Evolutionary conservation across 768 basidiomycete species (phyloP), one percentile per base, ranked within the genome.

Genomic region (Exsudoporus frostii): DNA sequence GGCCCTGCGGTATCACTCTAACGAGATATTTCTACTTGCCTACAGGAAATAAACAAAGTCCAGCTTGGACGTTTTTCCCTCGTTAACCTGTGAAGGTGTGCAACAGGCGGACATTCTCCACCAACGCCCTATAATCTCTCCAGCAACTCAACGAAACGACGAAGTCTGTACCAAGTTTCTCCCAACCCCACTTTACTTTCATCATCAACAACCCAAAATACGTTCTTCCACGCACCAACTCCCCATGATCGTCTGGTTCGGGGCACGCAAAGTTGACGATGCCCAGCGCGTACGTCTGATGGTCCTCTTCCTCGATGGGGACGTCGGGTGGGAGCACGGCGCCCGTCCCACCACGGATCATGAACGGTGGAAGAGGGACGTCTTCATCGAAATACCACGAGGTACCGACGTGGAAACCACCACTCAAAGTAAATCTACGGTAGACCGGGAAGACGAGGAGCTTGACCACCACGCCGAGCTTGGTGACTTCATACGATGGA

Each of bases 401-500:
- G 9, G 49, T 60, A 1, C 48, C 22, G 32, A 53, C 45, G 22
- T 58, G 50, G 38, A 58, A 52, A 17, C 56, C 42, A 25, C 34
- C 15, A 4, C 24, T 15, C 22, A 55, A 13, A 5, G 29, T 45
- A 13, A 55, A 33, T 30, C 48, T 41, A 2, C 58, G 58, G 20
- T 24, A 45, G 7, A 59, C 51, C 9, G 19, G 38, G 45, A 54
- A 36, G n/a, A 48, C 20, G 20, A 60, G 32, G 36, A 62, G 48
- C 9, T 56, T 60, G 39, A 45, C 40, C 10, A 29, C 34, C 43
- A 56, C 34, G n/a, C 59, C 59, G 19, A 61, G 54, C 22, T 57
- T 61, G 25, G 54, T 51, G 30, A 60, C 43, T n/a, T 49, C 34
- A 30, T 60, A 60, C 7, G 30, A 60, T 3, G 59, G 54, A 27